phyloP scores from a whole-genome alignment of 768 basidiomycete genomes.

The Auriscalpium orientale region DNA sequence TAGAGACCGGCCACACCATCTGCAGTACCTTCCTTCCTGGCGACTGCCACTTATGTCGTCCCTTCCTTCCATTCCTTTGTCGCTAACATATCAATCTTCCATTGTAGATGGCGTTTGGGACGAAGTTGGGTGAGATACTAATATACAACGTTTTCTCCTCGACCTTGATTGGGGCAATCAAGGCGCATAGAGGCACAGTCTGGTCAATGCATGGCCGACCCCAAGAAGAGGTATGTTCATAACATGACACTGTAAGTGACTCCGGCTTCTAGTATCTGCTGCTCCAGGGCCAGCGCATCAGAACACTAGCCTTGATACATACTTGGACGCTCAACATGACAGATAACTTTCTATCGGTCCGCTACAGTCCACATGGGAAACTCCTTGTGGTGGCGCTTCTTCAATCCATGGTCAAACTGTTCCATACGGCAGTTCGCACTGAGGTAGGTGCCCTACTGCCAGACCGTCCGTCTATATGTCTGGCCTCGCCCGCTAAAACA shows the following conservation, averaged over 20 bases:
- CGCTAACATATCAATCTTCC: too few relatives aligned
- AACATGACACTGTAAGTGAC: neutral
- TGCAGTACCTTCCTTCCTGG: conserved; percentile 92
- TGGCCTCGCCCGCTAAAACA: too few relatives aligned
- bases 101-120: conserved; percentile 78
- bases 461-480: too few relatives aligned
- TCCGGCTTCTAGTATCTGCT: too few relatives aligned
- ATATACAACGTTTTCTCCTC: conserved; percentile 89
- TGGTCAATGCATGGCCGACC: conserved; percentile 87
- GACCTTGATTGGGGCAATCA: conserved; percentile 71
- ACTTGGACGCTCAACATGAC: conserved; percentile 93
- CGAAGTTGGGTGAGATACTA: conserved; percentile 84
- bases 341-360: conserved; percentile 87
- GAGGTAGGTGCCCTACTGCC: too few relatives aligned
- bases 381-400: conserved; percentile 86
- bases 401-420: conserved; percentile 96
- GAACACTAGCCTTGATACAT: conserved; percentile 68
- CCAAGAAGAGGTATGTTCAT: conserved; percentile 55
- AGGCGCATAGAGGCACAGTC: conserved; percentile 78
- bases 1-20: conserved; percentile 90
- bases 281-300: conserved; percentile 43
- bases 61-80: too few relatives aligned
- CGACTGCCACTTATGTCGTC: conserved; percentile 74
- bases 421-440: too few relatives aligned
- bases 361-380: conserved; percentile 85